Conservation (phyloP, 768 basidiomycete genomes). For the Boletellus ananas region DNA sequence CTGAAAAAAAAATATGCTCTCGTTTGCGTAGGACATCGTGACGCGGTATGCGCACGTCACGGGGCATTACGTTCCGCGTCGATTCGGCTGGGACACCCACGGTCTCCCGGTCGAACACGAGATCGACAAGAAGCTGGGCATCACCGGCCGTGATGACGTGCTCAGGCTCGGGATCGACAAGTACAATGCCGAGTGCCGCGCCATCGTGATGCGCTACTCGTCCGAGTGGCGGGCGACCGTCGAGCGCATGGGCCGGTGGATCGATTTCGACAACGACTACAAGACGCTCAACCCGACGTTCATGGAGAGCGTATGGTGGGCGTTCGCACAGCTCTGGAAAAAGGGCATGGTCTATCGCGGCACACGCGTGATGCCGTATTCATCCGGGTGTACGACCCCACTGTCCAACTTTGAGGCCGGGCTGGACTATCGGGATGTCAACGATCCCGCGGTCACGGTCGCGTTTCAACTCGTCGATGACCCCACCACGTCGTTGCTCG, state of each 20-base stretch:
- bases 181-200: constrained; percentile 95
- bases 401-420: constrained; percentile 98
- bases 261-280: constrained; percentile 99
- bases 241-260: constrained; percentile 98
- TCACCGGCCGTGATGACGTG: constrained; percentile 91
- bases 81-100: constrained; percentile 99
- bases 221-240: constrained; percentile 93
- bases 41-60: constrained; percentile 93
- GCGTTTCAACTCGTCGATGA: constrained; percentile 93
- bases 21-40: constrained; percentile 78
- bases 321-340: constrained; percentile 89
- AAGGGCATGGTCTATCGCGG: constrained; percentile 93
- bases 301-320: constrained; percentile 99
- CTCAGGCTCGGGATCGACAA: constrained; percentile 93
- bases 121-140: constrained; percentile 94
- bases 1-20: too few species aligned
- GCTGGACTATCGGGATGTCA: constrained; percentile 86
- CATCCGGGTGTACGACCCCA: constrained; percentile 92
- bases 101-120: constrained; percentile 98
- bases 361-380: constrained; percentile 95
- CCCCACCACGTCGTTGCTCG: constrained; percentile 81
- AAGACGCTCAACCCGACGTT: constrained; percentile 91
- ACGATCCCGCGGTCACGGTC: constrained; percentile 93
- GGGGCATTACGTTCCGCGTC: constrained; percentile 86
- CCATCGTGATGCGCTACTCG: constrained; percentile 96